Evolutionary conservation across 306 rosid genomes (phyloP), one percentile per base, ranked within the genome.

Genomic region (Vicia sativa): DNA sequence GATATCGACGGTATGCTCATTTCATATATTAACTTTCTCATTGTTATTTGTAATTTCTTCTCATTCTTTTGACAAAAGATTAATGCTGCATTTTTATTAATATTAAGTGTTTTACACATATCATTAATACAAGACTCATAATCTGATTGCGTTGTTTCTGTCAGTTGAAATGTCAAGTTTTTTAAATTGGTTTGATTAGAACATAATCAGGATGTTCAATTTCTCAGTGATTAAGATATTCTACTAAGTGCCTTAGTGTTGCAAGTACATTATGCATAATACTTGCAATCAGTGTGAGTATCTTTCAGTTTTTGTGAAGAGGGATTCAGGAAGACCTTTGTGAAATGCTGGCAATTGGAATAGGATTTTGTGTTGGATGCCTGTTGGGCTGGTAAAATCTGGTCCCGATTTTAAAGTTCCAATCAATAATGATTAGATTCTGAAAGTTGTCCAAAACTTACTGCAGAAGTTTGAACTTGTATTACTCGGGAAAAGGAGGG

Each of bases 1-100:
- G 97, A 96, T 95, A 66, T 95, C 99, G 68, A 87, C 76, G 95
- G 97, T 95, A 93, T 69, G 74, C 58, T 74, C 19, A 31, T 79
- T 77, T 49, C 58, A 61, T 75, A 44, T 23, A 74, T 77, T 79
- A 49, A 15, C 44, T 80, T 54, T 25, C 16, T 48, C 62, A 29
- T 21, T 67, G 48, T 57, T 68, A 58, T 59, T 14, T 43, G 57
- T 28, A 21, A 34, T 63, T 81, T 43, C 39, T 68, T 56, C 31
- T 59, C 19, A 28, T 45, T 68, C 52, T 25, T 10, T 52, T 55
- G 15, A 63, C 53, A 45, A 57, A 68, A 68, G 7, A 55, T 37
- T 39, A 59, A 48, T 55, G 34, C 54, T 73, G 57, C 67, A 31
- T 28, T 15, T 45, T 26, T 21, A 12, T 26, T 67, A 13, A 56